Conservation (phyloP, 345 rosid species). For the Citrus sp. region DNA sequence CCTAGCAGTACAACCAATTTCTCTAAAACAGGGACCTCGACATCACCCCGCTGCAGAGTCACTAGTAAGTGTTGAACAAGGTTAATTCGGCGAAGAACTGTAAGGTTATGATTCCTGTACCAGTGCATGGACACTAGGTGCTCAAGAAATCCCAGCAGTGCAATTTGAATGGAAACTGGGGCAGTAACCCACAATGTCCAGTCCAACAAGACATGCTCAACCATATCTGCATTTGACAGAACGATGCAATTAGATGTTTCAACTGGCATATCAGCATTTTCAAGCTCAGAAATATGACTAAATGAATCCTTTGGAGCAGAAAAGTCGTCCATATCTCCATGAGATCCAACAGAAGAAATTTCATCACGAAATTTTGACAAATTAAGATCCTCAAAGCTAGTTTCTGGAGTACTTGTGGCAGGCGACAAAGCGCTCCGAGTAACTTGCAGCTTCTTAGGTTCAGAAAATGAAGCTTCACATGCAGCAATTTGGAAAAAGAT, state of each 20-base stretch:
- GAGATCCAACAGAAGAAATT: conserved; percentile 85
- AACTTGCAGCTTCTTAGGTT: conserved; percentile 72
- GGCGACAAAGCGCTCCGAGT: conserved; percentile 41
- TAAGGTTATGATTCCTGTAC: conserved; percentile 98
- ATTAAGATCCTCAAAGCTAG: conserved; percentile 77
- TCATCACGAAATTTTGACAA: conserved; percentile 80
- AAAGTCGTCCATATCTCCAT: conserved; percentile 93
- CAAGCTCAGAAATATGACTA: conserved; percentile 94
- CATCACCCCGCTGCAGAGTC: conserved; percentile 98
- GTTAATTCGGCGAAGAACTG: conserved; percentile 86
- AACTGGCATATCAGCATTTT: conserved; percentile 68
- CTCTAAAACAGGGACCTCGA: conserved; percentile 95
- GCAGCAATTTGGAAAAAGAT: conserved; percentile 98
- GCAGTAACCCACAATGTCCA: conserved; percentile 99
- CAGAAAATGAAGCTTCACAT: conserved; percentile 97
- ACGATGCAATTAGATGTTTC: conserved; percentile 97
- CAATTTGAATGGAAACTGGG: conserved; percentile 88
- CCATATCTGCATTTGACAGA: conserved; percentile 95
- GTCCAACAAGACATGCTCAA: conserved; percentile 97
- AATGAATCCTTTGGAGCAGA: conserved; percentile 83
- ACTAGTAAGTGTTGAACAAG: conserved; percentile 95
- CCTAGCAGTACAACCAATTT: conserved; percentile 96
- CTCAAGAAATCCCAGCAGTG: conserved; percentile 92
- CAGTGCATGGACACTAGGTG: conserved; percentile 99
- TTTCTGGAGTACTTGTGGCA: conserved; percentile 50